Evolutionary conservation across 2,329 filamentous ascomycete species (phyloP).

Genomic region (Dothideomycetes sp.): DNA sequence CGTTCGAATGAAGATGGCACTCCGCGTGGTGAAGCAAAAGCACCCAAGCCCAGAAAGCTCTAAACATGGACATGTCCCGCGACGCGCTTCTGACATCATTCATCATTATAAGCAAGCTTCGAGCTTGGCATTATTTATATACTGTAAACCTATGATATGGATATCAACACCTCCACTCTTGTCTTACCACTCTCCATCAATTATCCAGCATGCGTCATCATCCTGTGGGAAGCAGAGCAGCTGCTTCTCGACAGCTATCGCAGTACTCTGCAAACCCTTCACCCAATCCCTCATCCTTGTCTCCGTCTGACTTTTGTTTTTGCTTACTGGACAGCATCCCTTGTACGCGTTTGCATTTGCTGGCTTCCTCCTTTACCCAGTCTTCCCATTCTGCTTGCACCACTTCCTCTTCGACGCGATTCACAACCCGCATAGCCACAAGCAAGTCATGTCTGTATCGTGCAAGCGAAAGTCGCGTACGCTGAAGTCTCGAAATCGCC

Average conservation of each 20-base stretch:
- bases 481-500: slow-evolving; percentile 46
- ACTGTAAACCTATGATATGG: too few species aligned
- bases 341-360: slow-evolving; percentile 57
- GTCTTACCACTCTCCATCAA: too few species aligned
- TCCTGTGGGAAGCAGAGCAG: neutral
- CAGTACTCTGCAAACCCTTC: slow-evolving; percentile 50
- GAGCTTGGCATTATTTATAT: too few species aligned
- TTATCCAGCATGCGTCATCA: too few species aligned
- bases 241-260: slow-evolving; percentile 38
- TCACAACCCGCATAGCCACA: slow-evolving; percentile 82
- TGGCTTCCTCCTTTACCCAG: slow-evolving; percentile 73
- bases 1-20: too few species aligned
- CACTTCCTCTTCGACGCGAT: slow-evolving; percentile 78
- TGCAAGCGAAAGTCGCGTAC: slow-evolving; percentile 73
- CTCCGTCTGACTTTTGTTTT: slow-evolving; percentile 13
- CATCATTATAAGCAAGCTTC: too few species aligned
- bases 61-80: too few species aligned
- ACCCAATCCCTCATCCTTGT: slow-evolving; percentile 31
- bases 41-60: too few species aligned
- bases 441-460: slow-evolving; percentile 80
- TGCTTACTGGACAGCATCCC: slow-evolving; percentile 34
- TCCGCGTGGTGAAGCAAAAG: too few species aligned
- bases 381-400: slow-evolving; percentile 84
- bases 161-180: too few species aligned
- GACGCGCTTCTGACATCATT: too few species aligned